Evolutionary conservation across 164 flowering plant genomes (phyloP).

Genomic region (Magnolia changhungtana): DNA sequence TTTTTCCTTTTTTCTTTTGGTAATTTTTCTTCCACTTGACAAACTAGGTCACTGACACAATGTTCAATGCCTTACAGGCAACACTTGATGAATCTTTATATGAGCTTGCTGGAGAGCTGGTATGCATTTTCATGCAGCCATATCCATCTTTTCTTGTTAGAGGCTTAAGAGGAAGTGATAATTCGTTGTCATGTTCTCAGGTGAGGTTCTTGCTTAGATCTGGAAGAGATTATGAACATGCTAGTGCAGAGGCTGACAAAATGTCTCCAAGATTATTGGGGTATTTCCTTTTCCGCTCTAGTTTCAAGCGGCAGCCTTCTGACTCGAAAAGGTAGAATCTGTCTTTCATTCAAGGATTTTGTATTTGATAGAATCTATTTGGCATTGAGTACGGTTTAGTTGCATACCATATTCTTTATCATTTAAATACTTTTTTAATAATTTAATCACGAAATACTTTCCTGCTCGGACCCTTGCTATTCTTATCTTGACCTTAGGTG

Average conservation of each 20-base stretch:
- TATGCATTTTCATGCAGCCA: conserved; percentile 23
- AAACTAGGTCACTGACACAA: conserved; percentile 6
- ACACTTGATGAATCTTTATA: conserved; percentile 94
- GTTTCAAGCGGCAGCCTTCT: conserved; percentile 49
- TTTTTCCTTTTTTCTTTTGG: neutral
- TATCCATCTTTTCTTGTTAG: neutral
- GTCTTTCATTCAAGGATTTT: neutral
- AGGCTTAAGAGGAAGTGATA: conserved; percentile 1
- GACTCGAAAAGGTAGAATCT: conserved; percentile 62
- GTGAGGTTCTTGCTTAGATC: conserved; percentile 96
- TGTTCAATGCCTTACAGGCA: conserved; percentile 49
- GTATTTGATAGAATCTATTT: neutral
- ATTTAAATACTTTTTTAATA: neutral
- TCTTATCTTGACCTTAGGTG: neutral
- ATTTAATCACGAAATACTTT: neutral
- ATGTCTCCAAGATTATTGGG: conserved; percentile 86
- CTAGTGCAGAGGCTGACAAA: conserved; percentile 64
- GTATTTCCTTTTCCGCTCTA: conserved; percentile 77
- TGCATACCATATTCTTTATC: neutral
- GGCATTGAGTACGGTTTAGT: neutral
- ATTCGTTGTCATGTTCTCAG: conserved; percentile 30
- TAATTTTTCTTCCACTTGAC: neutral
- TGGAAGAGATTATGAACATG: conserved; percentile 83
- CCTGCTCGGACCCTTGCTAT: neutral
- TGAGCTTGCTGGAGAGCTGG: conserved; percentile 99